A percentile compares a stretch with the other conserved stretches of the same genome.
Evolutionary conservation across 2,329 filamentous ascomycete genomes (phyloP).

Genomic region (Nothophoma quercina): DNA sequence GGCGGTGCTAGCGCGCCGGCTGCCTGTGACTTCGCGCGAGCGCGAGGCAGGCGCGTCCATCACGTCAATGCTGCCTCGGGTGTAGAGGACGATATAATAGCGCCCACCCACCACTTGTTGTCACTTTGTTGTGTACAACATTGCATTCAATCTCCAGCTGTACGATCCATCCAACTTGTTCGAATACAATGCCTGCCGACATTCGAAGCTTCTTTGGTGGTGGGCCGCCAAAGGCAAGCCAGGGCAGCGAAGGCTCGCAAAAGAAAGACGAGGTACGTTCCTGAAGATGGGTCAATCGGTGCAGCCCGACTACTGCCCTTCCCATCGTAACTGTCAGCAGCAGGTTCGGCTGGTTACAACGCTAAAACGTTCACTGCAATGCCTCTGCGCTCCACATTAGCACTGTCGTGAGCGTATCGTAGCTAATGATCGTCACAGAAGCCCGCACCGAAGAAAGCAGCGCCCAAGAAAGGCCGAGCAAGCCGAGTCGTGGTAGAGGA

Average conservation of each 20-base stretch:
- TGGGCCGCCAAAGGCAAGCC: constrained; percentile 69
- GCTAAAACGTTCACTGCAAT: too few relatives aligned
- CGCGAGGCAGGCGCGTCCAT: constrained; percentile 26
- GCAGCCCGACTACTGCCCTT: too few relatives aligned
- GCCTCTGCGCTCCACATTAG: background rate
- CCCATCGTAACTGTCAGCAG: too few relatives aligned
- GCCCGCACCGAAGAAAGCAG: constrained; percentile 46
- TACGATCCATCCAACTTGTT: too few relatives aligned
- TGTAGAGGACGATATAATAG: constrained; percentile 4
- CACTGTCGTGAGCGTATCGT: background rate
- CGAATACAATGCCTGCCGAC: constrained; percentile 83
- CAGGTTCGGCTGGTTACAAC: too few relatives aligned
- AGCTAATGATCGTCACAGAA: constrained; percentile 28
- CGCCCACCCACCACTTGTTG: constrained; percentile 7
- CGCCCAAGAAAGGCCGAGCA: constrained; percentile 52
- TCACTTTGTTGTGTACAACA: background rate
- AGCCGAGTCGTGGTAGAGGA: constrained; percentile 73
- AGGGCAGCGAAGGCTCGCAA: constrained; percentile 40
- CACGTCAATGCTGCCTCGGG: constrained; percentile 19
- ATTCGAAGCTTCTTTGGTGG: constrained; percentile 91
- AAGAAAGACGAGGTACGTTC: constrained; percentile 44
- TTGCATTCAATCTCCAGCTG: background rate
- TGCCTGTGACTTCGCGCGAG: constrained; percentile 15
- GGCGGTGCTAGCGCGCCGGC: constrained; percentile 9
- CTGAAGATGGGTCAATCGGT: too few relatives aligned